Conservation (phyloP, 176 grass and related monocot genomes). For the Dendrocalamus sinicus region DNA sequence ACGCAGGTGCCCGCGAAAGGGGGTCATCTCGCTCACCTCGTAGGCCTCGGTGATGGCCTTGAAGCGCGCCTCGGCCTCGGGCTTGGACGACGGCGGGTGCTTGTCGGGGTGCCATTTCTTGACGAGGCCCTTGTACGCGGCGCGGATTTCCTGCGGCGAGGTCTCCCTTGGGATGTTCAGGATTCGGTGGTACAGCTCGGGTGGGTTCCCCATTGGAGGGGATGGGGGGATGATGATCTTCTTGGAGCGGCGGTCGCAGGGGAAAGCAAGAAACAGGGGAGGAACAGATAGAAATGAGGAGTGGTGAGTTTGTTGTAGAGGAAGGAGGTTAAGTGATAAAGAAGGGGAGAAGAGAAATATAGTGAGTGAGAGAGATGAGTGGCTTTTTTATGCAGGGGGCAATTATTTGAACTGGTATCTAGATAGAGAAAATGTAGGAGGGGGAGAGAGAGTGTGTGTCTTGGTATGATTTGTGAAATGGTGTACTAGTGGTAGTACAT, state of each 20-base stretch:
- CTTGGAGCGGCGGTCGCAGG: slow-evolving; percentile 7
- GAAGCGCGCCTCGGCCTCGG: slow-evolving; percentile 85
- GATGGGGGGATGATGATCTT: neutral
- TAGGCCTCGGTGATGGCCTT: slow-evolving; percentile 93
- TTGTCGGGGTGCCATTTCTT: slow-evolving; percentile 99
- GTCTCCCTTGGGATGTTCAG: slow-evolving; percentile 72
- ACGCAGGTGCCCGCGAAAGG: neutral
- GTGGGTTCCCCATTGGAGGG: slow-evolving; percentile 67
- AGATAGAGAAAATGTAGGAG: neutral
- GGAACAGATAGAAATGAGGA: neutral
- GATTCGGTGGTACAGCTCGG: slow-evolving; percentile 79
- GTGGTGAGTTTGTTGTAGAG: slow-evolving; percentile 5
- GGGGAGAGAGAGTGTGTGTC: neutral
- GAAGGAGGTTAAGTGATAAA: slow-evolving; percentile 21
- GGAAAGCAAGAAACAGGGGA: neutral
- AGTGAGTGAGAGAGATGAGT: slow-evolving; percentile 32
- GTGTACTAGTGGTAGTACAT: neutral
- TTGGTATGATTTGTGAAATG: neutral
- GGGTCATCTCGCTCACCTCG: slow-evolving; percentile 53
- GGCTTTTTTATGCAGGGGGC: slow-evolving; percentile 61
- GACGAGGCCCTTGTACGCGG: slow-evolving; percentile 74
- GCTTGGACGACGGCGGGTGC: slow-evolving; percentile 87
- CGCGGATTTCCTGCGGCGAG: slow-evolving; percentile 76
- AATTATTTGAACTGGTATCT: slow-evolving; percentile 29
- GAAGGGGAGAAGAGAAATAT: neutral